phyloP scores from a whole-genome alignment of 306 rosid species.

The Begonia peltatifolia region DNA sequence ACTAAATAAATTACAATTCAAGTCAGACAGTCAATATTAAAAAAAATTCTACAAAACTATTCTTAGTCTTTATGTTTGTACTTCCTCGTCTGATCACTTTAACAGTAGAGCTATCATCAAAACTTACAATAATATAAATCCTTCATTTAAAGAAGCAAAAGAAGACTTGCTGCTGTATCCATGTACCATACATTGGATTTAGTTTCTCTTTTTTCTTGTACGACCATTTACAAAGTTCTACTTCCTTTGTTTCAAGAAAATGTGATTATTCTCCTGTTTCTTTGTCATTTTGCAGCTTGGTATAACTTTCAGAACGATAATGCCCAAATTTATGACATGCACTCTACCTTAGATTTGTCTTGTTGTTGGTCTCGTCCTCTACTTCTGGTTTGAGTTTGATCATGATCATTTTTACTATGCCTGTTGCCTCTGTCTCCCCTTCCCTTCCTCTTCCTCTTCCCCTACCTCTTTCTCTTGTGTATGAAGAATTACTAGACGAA shows the following conservation, averaged over 20 bases:
- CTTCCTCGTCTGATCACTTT: background rate
- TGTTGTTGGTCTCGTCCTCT: constrained; percentile 2
- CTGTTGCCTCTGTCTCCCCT: background rate
- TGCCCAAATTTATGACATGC: constrained; percentile 6
- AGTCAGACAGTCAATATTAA: background rate
- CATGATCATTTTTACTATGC: background rate
- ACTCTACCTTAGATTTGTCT: constrained; percentile 4
- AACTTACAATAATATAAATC: too few species aligned
- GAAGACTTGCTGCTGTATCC: constrained; percentile 2
- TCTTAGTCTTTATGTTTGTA: background rate
- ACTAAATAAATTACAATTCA: background rate
- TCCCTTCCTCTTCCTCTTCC: background rate
- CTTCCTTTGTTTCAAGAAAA: background rate
- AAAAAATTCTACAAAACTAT: background rate
- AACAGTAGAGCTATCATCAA: background rate
- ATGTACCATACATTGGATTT: background rate
- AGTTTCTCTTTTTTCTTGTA: background rate
- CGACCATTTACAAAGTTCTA: background rate
- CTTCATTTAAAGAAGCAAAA: background rate
- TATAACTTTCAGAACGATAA: background rate
- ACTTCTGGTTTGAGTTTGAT: background rate
- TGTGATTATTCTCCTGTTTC: background rate
- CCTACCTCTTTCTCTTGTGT: constrained; percentile 2
- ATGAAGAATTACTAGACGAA: too few species aligned
- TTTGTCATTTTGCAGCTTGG: background rate